Evolutionary conservation across 495 filamentous ascomycete genomes (phyloP).

Genomic region (Jackrogersella minutella): DNA sequence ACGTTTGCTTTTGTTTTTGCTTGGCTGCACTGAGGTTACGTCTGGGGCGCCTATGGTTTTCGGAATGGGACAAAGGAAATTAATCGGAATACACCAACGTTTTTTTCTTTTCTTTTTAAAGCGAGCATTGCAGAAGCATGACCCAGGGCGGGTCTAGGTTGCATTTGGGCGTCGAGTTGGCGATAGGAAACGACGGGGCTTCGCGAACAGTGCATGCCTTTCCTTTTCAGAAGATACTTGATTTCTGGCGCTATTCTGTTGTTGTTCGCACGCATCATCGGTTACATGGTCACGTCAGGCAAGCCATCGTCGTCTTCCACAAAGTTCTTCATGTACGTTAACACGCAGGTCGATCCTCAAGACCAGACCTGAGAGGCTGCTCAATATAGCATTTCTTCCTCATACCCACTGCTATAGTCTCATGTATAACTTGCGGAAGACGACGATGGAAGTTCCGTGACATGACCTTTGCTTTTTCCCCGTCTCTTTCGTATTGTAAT

Average conservation of each 20-base stretch:
- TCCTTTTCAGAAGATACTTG: conserved; percentile 44
- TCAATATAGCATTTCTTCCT: conserved; percentile 61
- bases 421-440: conserved; percentile 57
- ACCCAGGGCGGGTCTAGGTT: conserved; percentile 51
- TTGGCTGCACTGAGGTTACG: conserved; percentile 41
- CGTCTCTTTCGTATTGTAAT: conserved; percentile 40
- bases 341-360: conserved; percentile 58
- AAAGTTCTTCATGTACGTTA: conserved; percentile 82
- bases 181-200: conserved; percentile 53
- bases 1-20: conserved; percentile 31
- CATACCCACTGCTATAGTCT: conserved; percentile 51
- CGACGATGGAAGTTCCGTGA: conserved; percentile 61
- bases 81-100: conserved; percentile 44
- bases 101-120: conserved; percentile 45
- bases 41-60: conserved; percentile 49
- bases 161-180: conserved; percentile 46
- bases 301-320: conserved; percentile 74
- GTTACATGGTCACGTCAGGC: conserved; percentile 60
- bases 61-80: conserved; percentile 46
- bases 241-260: conserved; percentile 44
- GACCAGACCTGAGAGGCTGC: conserved; percentile 53
- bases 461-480: conserved; percentile 51
- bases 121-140: conserved; percentile 51
- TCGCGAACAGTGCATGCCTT: conserved; percentile 45
- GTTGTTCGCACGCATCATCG: conserved; percentile 46